These are phyloP conservation scores for Suillus alpinus DNA, from an alignment of 768 basidiomycete species.

Conservation along the genomic window DNA sequence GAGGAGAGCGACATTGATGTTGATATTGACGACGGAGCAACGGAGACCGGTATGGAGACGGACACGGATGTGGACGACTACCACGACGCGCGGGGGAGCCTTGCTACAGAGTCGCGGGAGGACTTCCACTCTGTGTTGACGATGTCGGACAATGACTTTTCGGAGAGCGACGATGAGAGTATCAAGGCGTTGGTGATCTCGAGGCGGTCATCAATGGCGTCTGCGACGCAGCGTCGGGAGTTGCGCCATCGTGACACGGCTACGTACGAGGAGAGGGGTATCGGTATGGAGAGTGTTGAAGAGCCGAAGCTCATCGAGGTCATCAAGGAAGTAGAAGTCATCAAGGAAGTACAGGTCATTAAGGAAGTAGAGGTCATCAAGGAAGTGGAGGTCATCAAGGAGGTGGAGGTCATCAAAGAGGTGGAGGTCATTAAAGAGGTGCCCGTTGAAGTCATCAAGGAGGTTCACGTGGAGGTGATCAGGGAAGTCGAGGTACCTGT, in stretches of 20 bases:
- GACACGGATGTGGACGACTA: conserved; percentile 74
- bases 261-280: conserved; percentile 52
- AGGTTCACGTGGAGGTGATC: conserved; percentile 13
- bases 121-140: conserved; percentile 80
- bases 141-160: conserved; percentile 64
- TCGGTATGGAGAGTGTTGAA: conserved; percentile 31
- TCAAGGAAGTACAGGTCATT: conserved; percentile 25
- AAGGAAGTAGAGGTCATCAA: conserved; percentile 25
- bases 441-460: conserved; percentile 19
- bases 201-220: conserved; percentile 27
- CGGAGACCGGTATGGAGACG: conserved; percentile 65
- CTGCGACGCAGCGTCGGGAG: conserved; percentile 16
- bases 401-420: conserved; percentile 14
- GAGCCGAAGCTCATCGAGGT: conserved; percentile 31
- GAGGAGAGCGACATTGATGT: conserved; percentile 37
- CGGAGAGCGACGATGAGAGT: conserved; percentile 64
- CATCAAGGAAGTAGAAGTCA: conserved; percentile 29
- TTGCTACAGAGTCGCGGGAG: conserved; percentile 64
- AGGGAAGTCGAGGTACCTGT: conserved; percentile 17
- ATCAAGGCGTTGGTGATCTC: conserved; percentile 62
- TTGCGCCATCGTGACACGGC: conserved; percentile 19
- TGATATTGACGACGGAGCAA: conserved; percentile 39
- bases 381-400: conserved; percentile 15
- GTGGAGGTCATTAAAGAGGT: conserved; percentile 25
- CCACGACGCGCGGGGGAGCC: conserved; percentile 70